A percentile compares a stretch with the other conserved stretches of the same genome.
phyloP scores from a whole-genome alignment of 805 yeast species.

The Candida hispaniensis region DNA sequence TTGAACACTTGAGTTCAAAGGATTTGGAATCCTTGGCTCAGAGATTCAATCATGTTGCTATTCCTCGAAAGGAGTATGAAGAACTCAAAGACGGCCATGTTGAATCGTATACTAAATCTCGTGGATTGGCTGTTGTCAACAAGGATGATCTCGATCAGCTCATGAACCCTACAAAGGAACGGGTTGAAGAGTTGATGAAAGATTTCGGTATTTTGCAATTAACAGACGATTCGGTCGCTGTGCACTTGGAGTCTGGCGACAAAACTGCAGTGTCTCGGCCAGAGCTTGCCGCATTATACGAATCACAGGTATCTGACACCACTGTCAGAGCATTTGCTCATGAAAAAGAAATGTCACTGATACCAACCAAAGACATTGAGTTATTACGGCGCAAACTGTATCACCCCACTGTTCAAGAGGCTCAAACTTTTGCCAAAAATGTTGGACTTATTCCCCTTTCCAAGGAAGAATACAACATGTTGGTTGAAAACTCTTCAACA shows the following conservation, averaged over 20 bases:
- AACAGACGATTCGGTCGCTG: constrained; percentile 1
- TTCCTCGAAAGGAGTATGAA: constrained; percentile 17
- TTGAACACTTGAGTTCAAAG: too few species aligned
- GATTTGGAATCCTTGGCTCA: constrained; percentile 27
- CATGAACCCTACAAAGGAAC: constrained; percentile 20
- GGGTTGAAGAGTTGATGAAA: constrained; percentile 15
- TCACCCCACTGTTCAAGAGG: constrained; percentile 9
- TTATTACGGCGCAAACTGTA: constrained; percentile 11
- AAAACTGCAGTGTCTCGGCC: constrained; percentile 1
- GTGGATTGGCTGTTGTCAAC: constrained; percentile 19
- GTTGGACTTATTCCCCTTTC: constrained; percentile 14
- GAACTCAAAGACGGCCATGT: constrained; percentile 6
- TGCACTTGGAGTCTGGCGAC: too few species aligned
- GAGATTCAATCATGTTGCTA: constrained; percentile 25
- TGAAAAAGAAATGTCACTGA: constrained; percentile 13
- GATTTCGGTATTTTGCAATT: constrained; percentile 1
- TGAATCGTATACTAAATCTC: constrained; percentile 17
- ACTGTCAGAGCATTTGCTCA: constrained; percentile 2
- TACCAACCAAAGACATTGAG: not conserved
- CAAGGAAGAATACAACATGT: constrained; percentile 14
- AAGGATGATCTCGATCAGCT: constrained; percentile 20
- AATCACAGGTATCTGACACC: constrained; percentile 2
- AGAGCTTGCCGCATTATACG: constrained; percentile 4
- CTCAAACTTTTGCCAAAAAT: constrained; percentile 15
- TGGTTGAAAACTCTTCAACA: constrained; percentile 4